Base-by-base conservation (phyloP, 345 rosid species). In the Eucalyptus tenuipes region DNA sequence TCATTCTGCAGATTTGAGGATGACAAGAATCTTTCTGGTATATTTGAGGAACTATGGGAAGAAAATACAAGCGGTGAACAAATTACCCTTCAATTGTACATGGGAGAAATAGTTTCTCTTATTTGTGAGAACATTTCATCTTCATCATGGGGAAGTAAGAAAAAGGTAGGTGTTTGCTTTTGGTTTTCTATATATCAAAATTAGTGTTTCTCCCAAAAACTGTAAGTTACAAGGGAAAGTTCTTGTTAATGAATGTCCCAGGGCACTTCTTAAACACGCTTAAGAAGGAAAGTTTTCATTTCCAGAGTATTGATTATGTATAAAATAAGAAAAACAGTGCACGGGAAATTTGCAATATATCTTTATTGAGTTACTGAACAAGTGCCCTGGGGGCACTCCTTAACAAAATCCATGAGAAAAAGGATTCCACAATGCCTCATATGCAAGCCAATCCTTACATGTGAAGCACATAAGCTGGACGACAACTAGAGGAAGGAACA, bases 31-130 rank as follows among this genome's bases (percentile, higher is more conserved):
- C 92, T 96, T 91, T 93, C 99, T 33, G 91, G 95, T 55, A 94
- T 96, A 90, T 97, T 94, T 93, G 99, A 97, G 94, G 99, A 97
- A 88, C 91, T 97, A 87, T 97, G 99, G 99, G 99, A 97, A 93
- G 99, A 97, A 92, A 95, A 91, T 87, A 93, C 96, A 61, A 95
- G 98, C 91, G 97, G 98, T 71, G 99, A 97, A 91, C 93, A 96
- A 89, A 91, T 96, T 82, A 94, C 99, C 66, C 92, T 95, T 81
- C 99, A 97, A 88, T 91, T 97, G 93, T 97, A 95, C 92, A 90
- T 95, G 90, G 93, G 53, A 88, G 99, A 97, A 94, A 95, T 96
- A 89, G 93, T 97, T 88, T 92, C 93, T 88, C 95, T 95, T 91
- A 91, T 97, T 86, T 93, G 96, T 88, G 96, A 94, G 92, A 92